These are phyloP conservation scores for Anthoceros angustus DNA, from an alignment of 225 moss, liverwort and hornwort genomes.

Conservation along the genomic window DNA sequence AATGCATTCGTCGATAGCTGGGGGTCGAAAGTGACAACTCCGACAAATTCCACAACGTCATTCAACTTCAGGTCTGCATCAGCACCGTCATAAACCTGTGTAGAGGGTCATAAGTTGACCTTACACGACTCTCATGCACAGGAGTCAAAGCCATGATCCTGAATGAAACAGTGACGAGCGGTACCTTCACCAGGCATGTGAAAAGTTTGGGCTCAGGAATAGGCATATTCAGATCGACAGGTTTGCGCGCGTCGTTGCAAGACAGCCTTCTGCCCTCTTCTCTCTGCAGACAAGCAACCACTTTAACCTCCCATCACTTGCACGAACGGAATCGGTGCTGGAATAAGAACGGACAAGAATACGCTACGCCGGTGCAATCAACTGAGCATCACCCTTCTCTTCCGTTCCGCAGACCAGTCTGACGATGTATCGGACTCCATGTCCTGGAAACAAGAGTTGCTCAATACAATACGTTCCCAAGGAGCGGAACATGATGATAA, in stretches of 20 bases:
- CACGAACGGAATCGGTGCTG: neutral
- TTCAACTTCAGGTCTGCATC: conserved; percentile 73
- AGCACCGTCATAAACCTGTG: conserved; percentile 68
- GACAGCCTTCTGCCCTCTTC: conserved; percentile 22
- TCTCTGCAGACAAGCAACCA: conserved; percentile 25
- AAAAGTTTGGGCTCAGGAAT: conserved; percentile 34
- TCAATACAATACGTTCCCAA: neutral
- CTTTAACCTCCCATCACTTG: neutral
- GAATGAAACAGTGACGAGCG: neutral
- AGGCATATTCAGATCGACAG: conserved; percentile 62
- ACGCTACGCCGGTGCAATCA: neutral
- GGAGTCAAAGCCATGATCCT: neutral
- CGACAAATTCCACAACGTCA: conserved; percentile 77
- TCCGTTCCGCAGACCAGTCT: conserved; percentile 14
- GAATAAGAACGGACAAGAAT: neutral
- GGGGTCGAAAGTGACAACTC: conserved; percentile 78
- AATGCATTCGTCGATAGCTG: conserved; percentile 42
- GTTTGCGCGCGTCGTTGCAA: neutral
- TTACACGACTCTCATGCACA: too few relatives aligned
- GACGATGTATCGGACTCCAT: conserved; percentile 28
- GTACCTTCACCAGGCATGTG: conserved; percentile 92
- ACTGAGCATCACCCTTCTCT: conserved; percentile 25
- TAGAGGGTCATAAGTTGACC: neutral
- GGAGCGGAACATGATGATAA: neutral
- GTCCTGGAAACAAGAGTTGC: conserved; percentile 20